Conservation (phyloP, 2,329 filamentous ascomycete genomes). For the Diaporthe vaccinii region DNA sequence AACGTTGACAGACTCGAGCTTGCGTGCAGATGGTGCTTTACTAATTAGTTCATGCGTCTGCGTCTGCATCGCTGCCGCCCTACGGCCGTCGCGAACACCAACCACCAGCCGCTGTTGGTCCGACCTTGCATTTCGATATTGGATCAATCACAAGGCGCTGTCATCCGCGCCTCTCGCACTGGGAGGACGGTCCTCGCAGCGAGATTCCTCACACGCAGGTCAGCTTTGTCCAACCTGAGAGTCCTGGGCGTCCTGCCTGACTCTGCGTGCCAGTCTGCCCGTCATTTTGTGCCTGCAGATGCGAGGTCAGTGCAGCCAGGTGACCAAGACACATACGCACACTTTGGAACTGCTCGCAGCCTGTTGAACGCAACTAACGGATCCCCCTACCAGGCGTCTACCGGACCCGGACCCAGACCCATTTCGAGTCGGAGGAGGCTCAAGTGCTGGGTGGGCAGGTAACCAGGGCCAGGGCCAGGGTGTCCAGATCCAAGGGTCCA, state of each 20-base stretch:
- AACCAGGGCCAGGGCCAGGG: conserved; percentile 28
- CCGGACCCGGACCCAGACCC: background rate
- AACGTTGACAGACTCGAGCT: conserved; percentile 7
- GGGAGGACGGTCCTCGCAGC: background rate
- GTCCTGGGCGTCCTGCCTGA: background rate
- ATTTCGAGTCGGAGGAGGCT: conserved; percentile 1
- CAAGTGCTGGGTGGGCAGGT: conserved; percentile 5
- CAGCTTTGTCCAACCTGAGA: background rate
- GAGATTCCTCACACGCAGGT: conserved; percentile 12
- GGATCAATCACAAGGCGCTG: conserved; percentile 9
- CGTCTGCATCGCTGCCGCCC: conserved; percentile 23
- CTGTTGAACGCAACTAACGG: background rate
- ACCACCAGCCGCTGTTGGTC: conserved; percentile 26
- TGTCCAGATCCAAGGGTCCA: conserved; percentile 35
- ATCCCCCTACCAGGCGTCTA: background rate
- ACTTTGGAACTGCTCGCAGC: background rate
- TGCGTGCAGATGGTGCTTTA: background rate
- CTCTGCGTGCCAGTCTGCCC: background rate
- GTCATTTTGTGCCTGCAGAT: background rate
- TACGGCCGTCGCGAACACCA: conserved; percentile 16
- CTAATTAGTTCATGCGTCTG: conserved; percentile 8
- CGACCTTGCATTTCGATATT: conserved; percentile 26
- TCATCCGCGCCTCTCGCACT: background rate
- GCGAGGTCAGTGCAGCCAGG: background rate
- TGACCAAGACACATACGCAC: background rate